These are phyloP conservation scores for Hyparrhenia diplandra DNA, from an alignment of 176 grass and related monocot species.

Conservation along the genomic window DNA sequence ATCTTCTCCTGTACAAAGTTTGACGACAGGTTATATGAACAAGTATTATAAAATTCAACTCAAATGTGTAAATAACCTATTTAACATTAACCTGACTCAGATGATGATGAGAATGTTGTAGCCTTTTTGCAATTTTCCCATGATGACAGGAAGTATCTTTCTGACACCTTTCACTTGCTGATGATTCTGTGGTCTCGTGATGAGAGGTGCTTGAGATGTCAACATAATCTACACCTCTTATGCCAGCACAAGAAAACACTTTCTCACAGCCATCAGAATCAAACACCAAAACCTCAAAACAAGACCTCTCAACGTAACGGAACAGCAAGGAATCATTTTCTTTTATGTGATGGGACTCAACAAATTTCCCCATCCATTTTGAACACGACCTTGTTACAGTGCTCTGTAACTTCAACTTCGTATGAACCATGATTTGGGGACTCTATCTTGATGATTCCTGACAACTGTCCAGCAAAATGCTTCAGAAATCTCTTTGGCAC, in stretches of 20 bases:
- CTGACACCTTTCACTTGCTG: not conserved
- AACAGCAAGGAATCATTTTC: conserved; percentile 45
- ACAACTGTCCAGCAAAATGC: conserved; percentile 22
- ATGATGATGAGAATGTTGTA: not conserved
- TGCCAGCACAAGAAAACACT: conserved; percentile 5
- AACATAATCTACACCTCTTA: not conserved
- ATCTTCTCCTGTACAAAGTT: conserved; percentile 8
- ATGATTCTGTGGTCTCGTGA: not conserved
- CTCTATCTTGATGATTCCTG: conserved; percentile 25
- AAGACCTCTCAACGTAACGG: not conserved
- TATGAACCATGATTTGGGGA: conserved; percentile 26
- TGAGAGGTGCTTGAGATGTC: not conserved
- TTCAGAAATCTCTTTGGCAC: conserved; percentile 43
- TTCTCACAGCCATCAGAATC: conserved; percentile 34
- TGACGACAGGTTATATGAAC: not conserved
- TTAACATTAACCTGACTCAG: not conserved
- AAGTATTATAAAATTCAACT: not conserved
- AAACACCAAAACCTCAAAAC: conserved; percentile 32
- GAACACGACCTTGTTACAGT: not conserved
- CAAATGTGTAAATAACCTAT: not conserved
- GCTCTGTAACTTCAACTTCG: conserved; percentile 13
- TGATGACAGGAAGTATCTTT: not conserved
- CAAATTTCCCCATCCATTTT: conserved; percentile 48
- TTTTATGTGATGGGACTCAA: conserved; percentile 20
- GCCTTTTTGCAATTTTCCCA: not conserved